Percentiles rank a stretch among this genome's conserved stretches.
Evolutionary conservation across 257 asterid species (phyloP).

Genomic region (Paraleonurus japonicus): DNA sequence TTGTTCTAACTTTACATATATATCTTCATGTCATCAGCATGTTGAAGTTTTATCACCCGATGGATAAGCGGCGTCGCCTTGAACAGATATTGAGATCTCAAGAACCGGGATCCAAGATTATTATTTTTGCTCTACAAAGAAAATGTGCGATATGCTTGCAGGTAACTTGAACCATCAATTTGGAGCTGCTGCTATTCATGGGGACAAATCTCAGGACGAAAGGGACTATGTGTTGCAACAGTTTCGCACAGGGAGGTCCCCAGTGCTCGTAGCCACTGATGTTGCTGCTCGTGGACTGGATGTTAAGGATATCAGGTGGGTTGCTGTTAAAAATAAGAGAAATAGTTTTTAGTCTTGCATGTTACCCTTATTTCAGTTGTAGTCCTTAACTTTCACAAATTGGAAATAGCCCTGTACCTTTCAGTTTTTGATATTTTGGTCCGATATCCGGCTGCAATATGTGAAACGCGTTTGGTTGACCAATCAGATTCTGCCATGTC

Average conservation of each 20-base stretch:
- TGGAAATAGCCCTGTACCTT: too few relatives aligned
- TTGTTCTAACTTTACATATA: conserved; percentile 6
- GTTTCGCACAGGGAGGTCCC: conserved; percentile 78
- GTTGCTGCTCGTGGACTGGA: conserved; percentile 98
- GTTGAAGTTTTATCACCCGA: conserved; percentile 60
- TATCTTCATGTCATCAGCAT: conserved; percentile 41
- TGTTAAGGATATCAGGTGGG: conserved; percentile 86
- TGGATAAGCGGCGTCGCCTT: conserved; percentile 75
- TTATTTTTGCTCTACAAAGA: conserved; percentile 90
- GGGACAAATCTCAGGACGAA: conserved; percentile 84
- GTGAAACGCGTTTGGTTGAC: too few relatives aligned
- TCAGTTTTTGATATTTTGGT: too few relatives aligned
- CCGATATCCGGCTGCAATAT: too few relatives aligned
- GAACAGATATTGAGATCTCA: conserved; percentile 86
- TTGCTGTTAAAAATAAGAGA: not conserved
- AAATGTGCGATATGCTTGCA: conserved; percentile 81
- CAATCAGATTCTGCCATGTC: too few relatives aligned
- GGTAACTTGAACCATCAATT: conserved; percentile 56
- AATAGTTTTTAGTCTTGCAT: too few relatives aligned
- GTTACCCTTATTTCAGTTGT: too few relatives aligned
- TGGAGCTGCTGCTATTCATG: conserved; percentile 93
- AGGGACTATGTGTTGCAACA: conserved; percentile 82
- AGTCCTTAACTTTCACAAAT: not conserved
- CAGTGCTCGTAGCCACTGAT: conserved; percentile 93
- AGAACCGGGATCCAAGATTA: conserved; percentile 87